Evolutionary conservation across 148 eudicot species (phyloP).

Genomic region (Nyssa sinensis): DNA sequence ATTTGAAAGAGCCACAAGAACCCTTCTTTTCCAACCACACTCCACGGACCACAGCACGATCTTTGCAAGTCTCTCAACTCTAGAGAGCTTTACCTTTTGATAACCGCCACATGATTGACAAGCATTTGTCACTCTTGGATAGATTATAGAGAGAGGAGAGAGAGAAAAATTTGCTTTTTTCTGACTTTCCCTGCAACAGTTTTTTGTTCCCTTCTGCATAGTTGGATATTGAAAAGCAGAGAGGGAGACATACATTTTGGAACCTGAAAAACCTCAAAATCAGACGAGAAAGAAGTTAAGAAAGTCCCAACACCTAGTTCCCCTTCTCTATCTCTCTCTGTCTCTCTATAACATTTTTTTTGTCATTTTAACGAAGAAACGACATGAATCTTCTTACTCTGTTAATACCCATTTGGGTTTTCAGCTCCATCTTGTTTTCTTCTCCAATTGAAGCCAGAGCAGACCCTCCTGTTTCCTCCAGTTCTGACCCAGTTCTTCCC

Average conservation of each 20-base stretch:
- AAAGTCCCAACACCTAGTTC: not conserved
- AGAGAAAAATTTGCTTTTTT: slow-evolving; percentile 4
- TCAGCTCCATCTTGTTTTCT: slow-evolving; percentile 13
- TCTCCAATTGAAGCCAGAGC: slow-evolving; percentile 29
- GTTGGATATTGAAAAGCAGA: not conserved
- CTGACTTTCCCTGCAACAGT: slow-evolving; percentile 6
- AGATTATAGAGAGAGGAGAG: no score
- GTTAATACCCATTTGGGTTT: slow-evolving; percentile 34
- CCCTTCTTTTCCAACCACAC: not conserved
- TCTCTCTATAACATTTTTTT: not conserved
- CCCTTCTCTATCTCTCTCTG: not conserved
- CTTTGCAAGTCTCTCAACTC: slow-evolving; percentile 23
- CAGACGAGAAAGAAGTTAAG: not conserved
- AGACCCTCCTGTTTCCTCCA: slow-evolving; percentile 23
- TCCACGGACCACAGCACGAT: not conserved
- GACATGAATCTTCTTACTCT: slow-evolving; percentile 24
- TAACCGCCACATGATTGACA: slow-evolving; percentile 46
- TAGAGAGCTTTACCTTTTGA: slow-evolving; percentile 21
- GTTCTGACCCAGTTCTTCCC: slow-evolving; percentile 50
- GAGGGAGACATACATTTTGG: not conserved
- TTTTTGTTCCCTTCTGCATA: slow-evolving; percentile 10
- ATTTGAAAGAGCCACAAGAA: not conserved
- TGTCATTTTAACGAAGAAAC: not conserved
- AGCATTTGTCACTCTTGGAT: slow-evolving; percentile 17
- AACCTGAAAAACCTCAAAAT: not conserved